Evolutionary conservation across 2,329 filamentous ascomycete species (phyloP), one percentile per base, ranked within the genome.

Genomic region (Xenoacremonium recifei): DNA sequence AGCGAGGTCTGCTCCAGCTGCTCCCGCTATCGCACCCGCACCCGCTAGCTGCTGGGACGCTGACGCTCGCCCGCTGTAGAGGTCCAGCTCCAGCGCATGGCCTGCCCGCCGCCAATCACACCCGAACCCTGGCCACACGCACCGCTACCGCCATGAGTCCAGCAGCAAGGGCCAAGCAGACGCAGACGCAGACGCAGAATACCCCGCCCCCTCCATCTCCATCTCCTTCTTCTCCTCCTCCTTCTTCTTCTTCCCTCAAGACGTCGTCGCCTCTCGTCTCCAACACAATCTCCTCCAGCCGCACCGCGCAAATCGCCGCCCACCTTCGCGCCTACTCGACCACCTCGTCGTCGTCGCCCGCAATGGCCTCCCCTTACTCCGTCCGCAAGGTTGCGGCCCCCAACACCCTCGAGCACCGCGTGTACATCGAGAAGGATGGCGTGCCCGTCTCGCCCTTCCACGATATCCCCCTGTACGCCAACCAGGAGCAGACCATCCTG

Each of bases 361-460:
- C 60, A 20, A 83, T 85, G 75, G 69, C 81, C 51, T 78, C 80
- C 49, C 68, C 70, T 52, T 99, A 89, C 77, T 78, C 77, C 63
- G 72, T 87, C 67, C 87, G 91, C 76, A 96, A 95, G 80, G 78
- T 96, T 66, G 93, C 79, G 62, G 83, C 88, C 63, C 82, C 89
- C 63, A 86, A 96, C 80, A 97, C 93, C 60, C 79, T 96, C 67
- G 91, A 97, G 78, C 90, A 96, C 82, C 89, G 93, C 66, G 85
- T 96, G 73, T 99, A 86, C 82, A 84, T 97, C 66, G 92, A 99
- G 80, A 91, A 95, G 79, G 89, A 97, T 87, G 93, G 92, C 75
- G 76, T 87, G 54, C 87, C 89, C 57, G 71, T 97, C 70, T 97
- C 92, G 51, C 87, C 92, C 59, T 99, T 96, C 83, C 93, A 99